Percentiles rank a stretch among this genome's conserved stretches.
phyloP scores from a whole-genome alignment of 164 flowering plant species.

The Berberis vulgaris region DNA sequence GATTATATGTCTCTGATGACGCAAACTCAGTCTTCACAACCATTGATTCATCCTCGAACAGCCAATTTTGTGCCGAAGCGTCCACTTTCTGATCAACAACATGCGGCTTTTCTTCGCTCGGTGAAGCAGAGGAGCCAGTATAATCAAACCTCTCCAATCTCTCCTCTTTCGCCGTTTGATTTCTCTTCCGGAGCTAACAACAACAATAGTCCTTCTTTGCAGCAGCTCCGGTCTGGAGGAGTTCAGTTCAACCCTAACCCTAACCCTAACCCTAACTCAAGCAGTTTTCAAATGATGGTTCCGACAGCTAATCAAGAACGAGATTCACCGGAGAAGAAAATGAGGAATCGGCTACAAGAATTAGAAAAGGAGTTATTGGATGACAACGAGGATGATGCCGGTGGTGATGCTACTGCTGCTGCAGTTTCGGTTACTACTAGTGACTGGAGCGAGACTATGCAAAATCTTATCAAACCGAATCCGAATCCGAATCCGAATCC shows the following conservation, averaged over 20 bases:
- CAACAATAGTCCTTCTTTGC: neutral
- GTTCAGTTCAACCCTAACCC: neutral
- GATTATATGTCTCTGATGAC: neutral
- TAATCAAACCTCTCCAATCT: slow-evolving; percentile 39
- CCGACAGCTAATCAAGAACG: neutral
- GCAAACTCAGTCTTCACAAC: slow-evolving; percentile 18
- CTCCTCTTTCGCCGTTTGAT: slow-evolving; percentile 26
- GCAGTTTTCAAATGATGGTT: neutral
- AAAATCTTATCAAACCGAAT: slow-evolving; percentile 31
- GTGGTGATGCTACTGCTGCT: slow-evolving; percentile 8
- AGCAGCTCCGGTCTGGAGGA: neutral
- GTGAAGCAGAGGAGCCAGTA: slow-evolving; percentile 44
- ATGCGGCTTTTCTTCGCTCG: slow-evolving; percentile 33
- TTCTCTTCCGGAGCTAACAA: slow-evolving; percentile 23
- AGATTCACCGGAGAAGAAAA: slow-evolving; percentile 47
- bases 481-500: neutral
- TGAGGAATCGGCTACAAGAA: slow-evolving; percentile 54
- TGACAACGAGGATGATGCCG: slow-evolving; percentile 40
- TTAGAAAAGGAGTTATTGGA: slow-evolving; percentile 64
- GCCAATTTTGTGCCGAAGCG: slow-evolving; percentile 40
- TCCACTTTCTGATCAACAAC: slow-evolving; percentile 39
- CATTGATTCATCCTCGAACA: slow-evolving; percentile 1
- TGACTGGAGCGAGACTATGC: slow-evolving; percentile 83
- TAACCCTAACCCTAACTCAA: neutral
- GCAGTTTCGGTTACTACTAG: slow-evolving; percentile 29